Base-by-base conservation (phyloP, 2,329 filamentous ascomycete species). In the Calonectria pseudoreteaudii region DNA sequence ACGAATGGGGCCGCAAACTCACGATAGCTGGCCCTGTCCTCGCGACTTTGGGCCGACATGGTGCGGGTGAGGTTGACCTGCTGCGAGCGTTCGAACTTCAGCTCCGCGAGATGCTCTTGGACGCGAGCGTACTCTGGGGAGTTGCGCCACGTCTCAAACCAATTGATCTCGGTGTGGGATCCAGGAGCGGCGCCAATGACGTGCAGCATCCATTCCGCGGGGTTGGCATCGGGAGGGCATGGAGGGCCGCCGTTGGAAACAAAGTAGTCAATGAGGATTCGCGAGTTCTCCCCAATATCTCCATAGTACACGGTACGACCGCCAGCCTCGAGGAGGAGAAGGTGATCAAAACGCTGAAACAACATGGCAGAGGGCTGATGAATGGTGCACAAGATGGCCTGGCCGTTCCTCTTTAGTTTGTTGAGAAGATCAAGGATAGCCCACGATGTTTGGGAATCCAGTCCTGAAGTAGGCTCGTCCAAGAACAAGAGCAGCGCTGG, bases 201-300 rank as follows among this genome's bases (percentile, higher is more conserved):
- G 0, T 75, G 70, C 0, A 78, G 66, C 74, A 78, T 78, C 70
- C 70, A 77, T 28, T 78, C 94, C 47, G 94, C 94, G 1, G 94
- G 94, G 83, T 97, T 97, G 36, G 92, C 93, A 9, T 90, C 90
- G 1, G 85, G 77, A 1, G 91, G 92, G 82, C 94, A 96, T 31
- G 87, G 82, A 28, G 85, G 86, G 0, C 91, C 93, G 64, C 93
- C 93, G 77, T 95, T 91, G 52, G 90, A 88, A 82, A 94, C 93
- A 79, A 97, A 96, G 84, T 97, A 97, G 66, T 87, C 86, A 1
- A 91, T 93, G 78, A 97, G 85, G 1, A 87, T 90, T 74, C 89
- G 86, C 0, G 93, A 93, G 82, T 93, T 92, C 74, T 92, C 84
- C 74, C 94, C 94, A 72, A 96, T 92, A 2, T 94, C 91, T 95